A percentile compares a stretch with the other conserved stretches of the same genome.
These are phyloP conservation scores for Aphanoascus verrucosus DNA, from an alignment of 2,329 filamentous ascomycete species.

Conservation along the genomic window DNA sequence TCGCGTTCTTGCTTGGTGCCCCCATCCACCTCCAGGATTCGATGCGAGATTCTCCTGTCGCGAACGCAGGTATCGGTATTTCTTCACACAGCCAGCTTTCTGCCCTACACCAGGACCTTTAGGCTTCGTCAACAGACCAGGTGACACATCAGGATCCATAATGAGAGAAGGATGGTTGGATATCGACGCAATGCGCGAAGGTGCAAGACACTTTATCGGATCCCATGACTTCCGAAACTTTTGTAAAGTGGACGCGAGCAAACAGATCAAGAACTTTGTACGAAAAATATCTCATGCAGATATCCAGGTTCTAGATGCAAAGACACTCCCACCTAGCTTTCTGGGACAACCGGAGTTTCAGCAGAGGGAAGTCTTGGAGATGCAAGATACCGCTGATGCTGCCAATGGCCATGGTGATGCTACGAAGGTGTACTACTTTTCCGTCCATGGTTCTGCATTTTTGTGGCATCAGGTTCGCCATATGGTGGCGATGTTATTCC, in stretches of 20 bases:
- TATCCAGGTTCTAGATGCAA: constrained; percentile 56
- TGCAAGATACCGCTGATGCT: constrained; percentile 11
- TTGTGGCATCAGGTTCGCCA: constrained; percentile 97
- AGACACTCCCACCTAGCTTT: constrained; percentile 47
- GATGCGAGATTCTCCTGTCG: constrained; percentile 87
- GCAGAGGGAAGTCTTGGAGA: constrained; percentile 17
- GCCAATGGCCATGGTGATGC: neutral
- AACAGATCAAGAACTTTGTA: constrained; percentile 77
- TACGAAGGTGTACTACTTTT: constrained; percentile 70
- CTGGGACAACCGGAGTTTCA: constrained; percentile 41
- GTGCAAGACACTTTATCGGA: constrained; percentile 69
- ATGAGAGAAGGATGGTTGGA: constrained; percentile 67
- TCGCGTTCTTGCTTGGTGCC: constrained; percentile 85
- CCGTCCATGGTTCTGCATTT: constrained; percentile 82
- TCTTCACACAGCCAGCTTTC: constrained; percentile 91
- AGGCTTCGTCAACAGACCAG: constrained; percentile 35
- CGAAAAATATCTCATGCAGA: constrained; percentile 69
- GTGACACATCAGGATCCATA: constrained; percentile 19
- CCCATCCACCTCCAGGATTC: constrained; percentile 65
- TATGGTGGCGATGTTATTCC: constrained; percentile 86
- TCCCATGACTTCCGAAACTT: constrained; percentile 93
- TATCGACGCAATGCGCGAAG: constrained; percentile 73
- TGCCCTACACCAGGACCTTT: constrained; percentile 51
- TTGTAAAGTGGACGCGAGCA: constrained; percentile 83
- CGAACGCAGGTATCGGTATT: constrained; percentile 87